phyloP scores from a whole-genome alignment of 2,329 filamentous ascomycete species.

The Pseudocercospora crystallina region DNA sequence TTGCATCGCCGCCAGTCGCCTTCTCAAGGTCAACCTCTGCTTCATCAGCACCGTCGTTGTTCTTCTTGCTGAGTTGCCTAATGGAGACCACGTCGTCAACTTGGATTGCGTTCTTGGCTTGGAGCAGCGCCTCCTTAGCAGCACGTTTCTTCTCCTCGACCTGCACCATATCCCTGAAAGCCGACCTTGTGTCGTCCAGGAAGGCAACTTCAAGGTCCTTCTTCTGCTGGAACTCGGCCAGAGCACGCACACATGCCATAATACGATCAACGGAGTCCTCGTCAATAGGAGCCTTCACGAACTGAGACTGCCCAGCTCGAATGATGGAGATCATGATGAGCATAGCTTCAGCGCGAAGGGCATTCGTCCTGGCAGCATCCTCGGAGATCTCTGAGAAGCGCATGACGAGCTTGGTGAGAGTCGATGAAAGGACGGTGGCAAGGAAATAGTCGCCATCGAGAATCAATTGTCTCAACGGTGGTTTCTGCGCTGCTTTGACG shows the following conservation, averaged over 20 bases:
- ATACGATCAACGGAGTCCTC: slow-evolving; percentile 98
- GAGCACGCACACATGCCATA: slow-evolving; percentile 92
- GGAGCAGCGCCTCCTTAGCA: slow-evolving; percentile 89
- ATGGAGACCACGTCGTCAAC: slow-evolving; percentile 94
- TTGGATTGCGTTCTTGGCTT: slow-evolving; percentile 89
- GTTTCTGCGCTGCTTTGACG: slow-evolving; percentile 95
- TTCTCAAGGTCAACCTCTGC: slow-evolving; percentile 88
- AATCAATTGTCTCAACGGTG: slow-evolving; percentile 88
- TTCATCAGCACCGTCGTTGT: slow-evolving; percentile 76
- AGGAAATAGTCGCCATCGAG: slow-evolving; percentile 97
- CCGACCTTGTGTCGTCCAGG: slow-evolving; percentile 89
- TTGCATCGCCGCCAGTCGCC: slow-evolving; percentile 85
- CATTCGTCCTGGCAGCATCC: slow-evolving; percentile 84
- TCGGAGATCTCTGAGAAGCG: slow-evolving; percentile 90
- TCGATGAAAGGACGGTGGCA: slow-evolving; percentile 90
- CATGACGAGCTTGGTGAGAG: slow-evolving; percentile 96
- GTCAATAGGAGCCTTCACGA: slow-evolving; percentile 94
- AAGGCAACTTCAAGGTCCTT: slow-evolving; percentile 92
- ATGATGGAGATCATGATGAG: slow-evolving; percentile 99
- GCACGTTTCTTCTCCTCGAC: slow-evolving; percentile 96
- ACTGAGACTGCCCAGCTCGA: slow-evolving; percentile 96
- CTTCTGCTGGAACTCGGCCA: slow-evolving; percentile 85
- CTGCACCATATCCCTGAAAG: slow-evolving; percentile 95
- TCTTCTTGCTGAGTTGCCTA: slow-evolving; percentile 90
- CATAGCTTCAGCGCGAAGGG: slow-evolving; percentile 94